These are phyloP conservation scores for Chloroidium sp. DNA, from an alignment of 163 green algal genomes.

Conservation along the genomic window DNA sequence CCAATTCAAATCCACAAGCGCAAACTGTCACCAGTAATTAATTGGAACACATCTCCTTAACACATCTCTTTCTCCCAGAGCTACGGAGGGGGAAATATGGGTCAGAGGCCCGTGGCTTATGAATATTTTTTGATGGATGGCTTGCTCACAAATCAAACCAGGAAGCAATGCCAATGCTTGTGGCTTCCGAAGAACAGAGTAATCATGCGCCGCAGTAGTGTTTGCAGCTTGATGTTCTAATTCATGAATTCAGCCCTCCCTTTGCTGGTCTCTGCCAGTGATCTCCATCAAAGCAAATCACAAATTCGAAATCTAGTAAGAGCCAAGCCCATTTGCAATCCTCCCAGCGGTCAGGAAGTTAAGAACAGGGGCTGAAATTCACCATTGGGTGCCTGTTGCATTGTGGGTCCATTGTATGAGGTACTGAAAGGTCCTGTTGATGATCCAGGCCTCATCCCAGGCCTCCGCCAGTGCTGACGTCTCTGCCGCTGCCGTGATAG, in stretches of 20 bases:
- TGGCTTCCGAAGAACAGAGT: background rate
- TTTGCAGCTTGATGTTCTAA: background rate
- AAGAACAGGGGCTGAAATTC: background rate
- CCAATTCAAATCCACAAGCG: no score
- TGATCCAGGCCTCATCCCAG: conserved; percentile 22
- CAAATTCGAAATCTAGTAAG: background rate
- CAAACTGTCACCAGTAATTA: background rate
- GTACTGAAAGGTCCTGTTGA: conserved; percentile 26
- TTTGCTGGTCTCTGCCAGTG: background rate
- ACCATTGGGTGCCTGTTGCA: conserved; percentile 31
- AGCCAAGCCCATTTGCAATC: background rate
- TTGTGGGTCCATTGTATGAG: conserved; percentile 26
- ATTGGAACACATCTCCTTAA: background rate
- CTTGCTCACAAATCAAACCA: background rate
- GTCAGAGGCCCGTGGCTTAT: background rate
- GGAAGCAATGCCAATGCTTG: background rate
- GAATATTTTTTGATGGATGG: background rate
- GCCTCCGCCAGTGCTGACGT: conserved; percentile 19
- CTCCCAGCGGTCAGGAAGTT: background rate
- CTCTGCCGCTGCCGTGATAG: conserved; percentile 31
- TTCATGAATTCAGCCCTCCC: no score
- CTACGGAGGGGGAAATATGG: background rate
- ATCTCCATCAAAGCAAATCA: background rate
- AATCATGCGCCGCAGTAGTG: background rate
- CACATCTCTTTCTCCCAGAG: background rate